These are phyloP conservation scores for Pestalotiopsis sp. DNA, from an alignment of 2,329 filamentous ascomycete species.

Conservation along the genomic window DNA sequence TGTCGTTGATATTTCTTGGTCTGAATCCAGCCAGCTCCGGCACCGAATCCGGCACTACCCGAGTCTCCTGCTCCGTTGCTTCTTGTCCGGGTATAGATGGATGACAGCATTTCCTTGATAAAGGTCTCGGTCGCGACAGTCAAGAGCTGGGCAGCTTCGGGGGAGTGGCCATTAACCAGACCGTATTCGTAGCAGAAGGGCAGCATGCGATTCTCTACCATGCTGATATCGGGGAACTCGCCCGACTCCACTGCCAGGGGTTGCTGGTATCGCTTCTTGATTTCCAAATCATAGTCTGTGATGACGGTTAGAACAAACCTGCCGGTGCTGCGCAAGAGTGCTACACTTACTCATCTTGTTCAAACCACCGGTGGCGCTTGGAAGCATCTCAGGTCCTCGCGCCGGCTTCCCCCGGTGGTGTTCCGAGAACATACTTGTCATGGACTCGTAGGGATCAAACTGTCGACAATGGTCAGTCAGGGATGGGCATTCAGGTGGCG, in stretches of 20 bases:
- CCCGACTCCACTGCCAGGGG: conserved; percentile 69
- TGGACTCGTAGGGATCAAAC: conserved; percentile 58
- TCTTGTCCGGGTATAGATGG: conserved; percentile 65
- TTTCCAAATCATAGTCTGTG: conserved; percentile 67
- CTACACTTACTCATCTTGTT: conserved; percentile 74
- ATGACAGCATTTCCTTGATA: conserved; percentile 66
- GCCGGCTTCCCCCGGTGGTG: conserved; percentile 47
- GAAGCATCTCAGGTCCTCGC: conserved; percentile 61
- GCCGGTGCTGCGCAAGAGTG: conserved; percentile 6
- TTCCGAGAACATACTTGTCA: conserved; percentile 56
- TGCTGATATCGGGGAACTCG: conserved; percentile 68
- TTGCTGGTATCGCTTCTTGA: conserved; percentile 65
- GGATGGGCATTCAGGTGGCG: not conserved
- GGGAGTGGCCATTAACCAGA: conserved; percentile 58
- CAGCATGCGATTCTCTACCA: conserved; percentile 66
- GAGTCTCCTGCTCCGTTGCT: conserved; percentile 67
- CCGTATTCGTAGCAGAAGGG: conserved; percentile 71
- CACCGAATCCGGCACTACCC: conserved; percentile 64
- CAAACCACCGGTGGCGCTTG: conserved; percentile 67
- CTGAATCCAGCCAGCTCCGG: conserved; percentile 72
- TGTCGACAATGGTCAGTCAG: conserved; percentile 31
- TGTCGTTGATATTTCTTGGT: conserved; percentile 78
- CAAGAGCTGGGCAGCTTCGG: conserved; percentile 66
- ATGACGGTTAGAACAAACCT: not conserved
- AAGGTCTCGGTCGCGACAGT: conserved; percentile 68